Base-by-base conservation (phyloP, 2,329 filamentous ascomycete species). In the Epichloe typhina region DNA sequence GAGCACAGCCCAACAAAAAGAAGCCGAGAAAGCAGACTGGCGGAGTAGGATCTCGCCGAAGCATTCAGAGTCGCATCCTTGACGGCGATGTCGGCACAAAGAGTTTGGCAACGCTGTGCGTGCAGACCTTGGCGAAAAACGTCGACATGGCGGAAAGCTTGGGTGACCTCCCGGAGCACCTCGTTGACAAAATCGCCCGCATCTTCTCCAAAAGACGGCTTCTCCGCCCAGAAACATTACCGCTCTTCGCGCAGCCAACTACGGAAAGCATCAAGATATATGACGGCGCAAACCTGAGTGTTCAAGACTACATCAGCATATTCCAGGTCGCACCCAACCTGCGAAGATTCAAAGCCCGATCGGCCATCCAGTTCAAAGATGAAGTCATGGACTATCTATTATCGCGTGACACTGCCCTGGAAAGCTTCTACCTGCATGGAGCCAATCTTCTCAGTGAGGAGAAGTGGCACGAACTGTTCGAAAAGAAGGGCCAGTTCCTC, bases 361-460 rank as follows among this genome's bases (percentile, higher is more conserved):
- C 90, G 60, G 88, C 84, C n/a, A 86, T 93, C 47, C 90, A 95
- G 62, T 84, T 96, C 73, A 95, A 95, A 66, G 86, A 96, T 60
- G 74, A 75, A 39, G 85, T 89, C 41, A 76, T 96, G 66, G 79
- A 88, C 49, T 95, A 91, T 64, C 77, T 96, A 60, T 72, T 87
- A 19, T 81, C 82, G 50, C 85, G 87, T 46, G 76, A 85, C 47
- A 77, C 80, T 47, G 67, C 76, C 8, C 72, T 96, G n/a, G 77
- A 82, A 53, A 75, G 80, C 51, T 73, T 97, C 42, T 86, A 88
- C 55, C 74, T 97, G 0, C 84, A 93, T 55, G 87, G 88, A 11
- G 82, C 88, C 9, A 97, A 95, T 57, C 78, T 97, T 1, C 72
- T 97, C 15, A 82, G 84, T 9, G 82, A 93, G 53, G 71, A 76